Evolutionary conservation across 768 basidiomycete genomes (phyloP), one percentile per base, ranked within the genome.

Genomic region (Gymnopilus dilepis): DNA sequence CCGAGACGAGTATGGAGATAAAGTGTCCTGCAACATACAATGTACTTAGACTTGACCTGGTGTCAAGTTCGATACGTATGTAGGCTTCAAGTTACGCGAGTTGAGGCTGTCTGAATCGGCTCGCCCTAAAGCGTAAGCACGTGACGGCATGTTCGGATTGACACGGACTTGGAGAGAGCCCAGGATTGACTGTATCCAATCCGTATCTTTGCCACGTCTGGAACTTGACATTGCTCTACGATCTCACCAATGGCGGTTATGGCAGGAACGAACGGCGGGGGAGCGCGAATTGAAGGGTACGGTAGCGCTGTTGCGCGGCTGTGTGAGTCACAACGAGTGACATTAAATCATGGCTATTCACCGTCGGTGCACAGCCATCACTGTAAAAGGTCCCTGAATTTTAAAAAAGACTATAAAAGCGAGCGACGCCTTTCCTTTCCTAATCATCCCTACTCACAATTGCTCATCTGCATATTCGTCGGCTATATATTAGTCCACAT

Each of bases 291-390:
- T 37, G 11, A 37, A 2, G 15, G 34, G 15, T 15, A 15, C 34
- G 34, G 34, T 37, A 37, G 34, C 34, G 34, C 34, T 15, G 34
- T 15, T 37, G 34, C 33, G 33, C 34, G 34, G 47, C 47, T 50
- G 47, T 50, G 47, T 50, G 47, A 50, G 47, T 50, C 47, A 50
- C 47, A 6, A 30, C 26, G 47, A 50, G 8, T 30, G 28, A 30
- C 13, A 7, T n/a, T 28, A 28, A 26, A 50, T 50, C 47, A 50
- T 26, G 26, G 19, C 47, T 12, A 21, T 50, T n/a, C 15, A 47
- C 12, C 1, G 15, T 50, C 28, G 28, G 17, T 15, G 47, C 47
- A 50, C 47, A 50, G 47, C 47, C 47, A n/a, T 45, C 26, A 17
- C 41, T 42, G n/a, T 5, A 19, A 42, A 42, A 8, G 22, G 13